Evolutionary conservation across 345 rosid genomes (phyloP).

Genomic region (Euphorbia peplus): DNA sequence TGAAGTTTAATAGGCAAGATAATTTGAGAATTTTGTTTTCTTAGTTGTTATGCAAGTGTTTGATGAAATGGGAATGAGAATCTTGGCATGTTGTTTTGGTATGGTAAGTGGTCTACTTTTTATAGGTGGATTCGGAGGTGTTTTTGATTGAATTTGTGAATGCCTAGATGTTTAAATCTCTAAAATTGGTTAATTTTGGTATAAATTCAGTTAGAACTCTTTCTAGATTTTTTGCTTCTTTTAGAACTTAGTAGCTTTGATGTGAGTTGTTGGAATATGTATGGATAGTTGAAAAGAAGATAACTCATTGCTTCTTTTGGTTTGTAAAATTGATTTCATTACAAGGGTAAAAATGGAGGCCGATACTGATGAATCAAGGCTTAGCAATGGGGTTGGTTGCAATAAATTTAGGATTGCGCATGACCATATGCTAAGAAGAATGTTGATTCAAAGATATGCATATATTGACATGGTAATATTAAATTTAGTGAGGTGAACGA

Average conservation of each 20-base stretch:
- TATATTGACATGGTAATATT: too few relatives aligned
- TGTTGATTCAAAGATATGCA: too few relatives aligned
- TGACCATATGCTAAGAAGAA: too few relatives aligned
- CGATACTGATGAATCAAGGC: too few relatives aligned
- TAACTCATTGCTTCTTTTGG: too few relatives aligned
- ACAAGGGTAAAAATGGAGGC: too few relatives aligned
- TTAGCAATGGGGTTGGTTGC: too few relatives aligned
- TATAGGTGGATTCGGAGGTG: constrained; percentile 1
- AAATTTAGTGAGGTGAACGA: too few relatives aligned
- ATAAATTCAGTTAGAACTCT: neutral
- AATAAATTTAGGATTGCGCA: too few relatives aligned
- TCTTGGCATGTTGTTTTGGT: neutral
- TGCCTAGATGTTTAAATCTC: neutral
- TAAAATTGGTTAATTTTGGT: neutral
- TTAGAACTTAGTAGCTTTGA: neutral
- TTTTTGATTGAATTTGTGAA: neutral
- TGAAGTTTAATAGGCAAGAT: constrained; percentile 79
- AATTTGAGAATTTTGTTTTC: constrained; percentile 5
- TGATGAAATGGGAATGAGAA: constrained; percentile 1
- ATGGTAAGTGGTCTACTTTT: neutral
- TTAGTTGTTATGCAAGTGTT: neutral
- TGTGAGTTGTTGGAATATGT: too few relatives aligned
- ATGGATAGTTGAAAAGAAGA: too few relatives aligned
- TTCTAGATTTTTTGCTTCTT: neutral
- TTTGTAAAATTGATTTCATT: too few relatives aligned